Evolutionary conservation across 129 eudicot species (phyloP).

Genomic region (Glebionis coronaria): DNA sequence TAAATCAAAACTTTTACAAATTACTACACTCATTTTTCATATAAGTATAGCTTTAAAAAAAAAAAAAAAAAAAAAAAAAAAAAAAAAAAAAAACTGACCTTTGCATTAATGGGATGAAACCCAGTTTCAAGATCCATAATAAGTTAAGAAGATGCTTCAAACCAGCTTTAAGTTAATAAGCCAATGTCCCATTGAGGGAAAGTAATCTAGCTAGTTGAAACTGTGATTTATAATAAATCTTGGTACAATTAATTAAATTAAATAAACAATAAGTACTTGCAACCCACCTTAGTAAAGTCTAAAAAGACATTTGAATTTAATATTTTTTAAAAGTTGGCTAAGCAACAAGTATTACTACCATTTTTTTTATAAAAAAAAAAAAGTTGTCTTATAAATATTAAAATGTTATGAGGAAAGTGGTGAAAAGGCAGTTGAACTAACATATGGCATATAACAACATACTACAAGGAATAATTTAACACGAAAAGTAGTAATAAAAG

Average conservation of each 20-base stretch:
- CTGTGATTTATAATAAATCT: constrained; percentile 11
- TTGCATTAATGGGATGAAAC: constrained; percentile 40
- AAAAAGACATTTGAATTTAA: constrained; percentile 24
- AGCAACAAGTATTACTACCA: constrained; percentile 13
- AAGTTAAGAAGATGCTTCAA: constrained; percentile 30
- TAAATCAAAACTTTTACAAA: not conserved
- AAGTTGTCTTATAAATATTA: too few relatives aligned
- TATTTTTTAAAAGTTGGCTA: constrained; percentile 2
- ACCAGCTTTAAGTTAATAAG: constrained; percentile 24
- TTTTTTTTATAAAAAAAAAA: not conserved
- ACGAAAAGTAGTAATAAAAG: constrained; percentile 17
- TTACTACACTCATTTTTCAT: not conserved
- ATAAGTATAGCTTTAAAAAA: too few relatives aligned
- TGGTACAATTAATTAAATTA: constrained; percentile 12
- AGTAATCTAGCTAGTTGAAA: constrained; percentile 16
- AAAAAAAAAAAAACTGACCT: constrained; percentile 28
- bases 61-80: too few relatives aligned
- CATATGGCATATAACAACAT: too few relatives aligned
- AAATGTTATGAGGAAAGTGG: constrained; percentile 13
- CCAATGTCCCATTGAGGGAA: constrained; percentile 30
- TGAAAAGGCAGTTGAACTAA: constrained; percentile 36
- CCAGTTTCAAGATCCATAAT: constrained; percentile 84
- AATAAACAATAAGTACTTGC: not conserved
- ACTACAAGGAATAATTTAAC: constrained; percentile 3
- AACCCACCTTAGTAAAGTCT: constrained; percentile 39